Conservation (phyloP, 768 basidiomycete species). For the Suillus clintonianus region DNA sequence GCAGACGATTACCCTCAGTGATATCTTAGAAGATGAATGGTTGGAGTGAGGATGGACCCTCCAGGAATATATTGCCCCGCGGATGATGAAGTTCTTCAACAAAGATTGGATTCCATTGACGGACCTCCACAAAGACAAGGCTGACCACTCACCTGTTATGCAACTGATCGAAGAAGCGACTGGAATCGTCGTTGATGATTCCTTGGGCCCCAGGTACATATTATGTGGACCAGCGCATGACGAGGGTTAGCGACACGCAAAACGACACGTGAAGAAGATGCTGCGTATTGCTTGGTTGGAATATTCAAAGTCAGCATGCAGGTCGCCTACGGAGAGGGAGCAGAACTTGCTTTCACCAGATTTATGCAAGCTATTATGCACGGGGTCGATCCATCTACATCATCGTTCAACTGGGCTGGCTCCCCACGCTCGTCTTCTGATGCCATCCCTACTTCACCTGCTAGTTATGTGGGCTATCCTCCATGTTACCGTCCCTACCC, state of each 20-base stretch:
- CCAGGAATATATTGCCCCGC: too few species aligned
- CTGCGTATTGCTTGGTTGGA: conserved; percentile 11
- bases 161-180: too few species aligned
- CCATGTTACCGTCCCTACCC: neutral
- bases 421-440: neutral
- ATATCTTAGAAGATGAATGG: neutral
- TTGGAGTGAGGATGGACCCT: neutral
- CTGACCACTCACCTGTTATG: too few species aligned
- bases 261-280: conserved; percentile 13
- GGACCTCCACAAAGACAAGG: neutral
- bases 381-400: too few species aligned
- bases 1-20: neutral
- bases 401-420: neutral
- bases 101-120: neutral
- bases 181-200: neutral
- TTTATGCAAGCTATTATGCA: neutral
- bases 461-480: neutral
- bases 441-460: neutral
- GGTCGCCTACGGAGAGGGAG: conserved; percentile 13
- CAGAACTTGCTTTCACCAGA: neutral
- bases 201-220: neutral
- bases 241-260: conserved; percentile 9
- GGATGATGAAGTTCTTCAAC: neutral
- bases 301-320: conserved; percentile 10
- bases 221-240: conserved; percentile 1